Evolutionary conservation across 257 asterid species (phyloP).

Genomic region (Cruciata laevipes): DNA sequence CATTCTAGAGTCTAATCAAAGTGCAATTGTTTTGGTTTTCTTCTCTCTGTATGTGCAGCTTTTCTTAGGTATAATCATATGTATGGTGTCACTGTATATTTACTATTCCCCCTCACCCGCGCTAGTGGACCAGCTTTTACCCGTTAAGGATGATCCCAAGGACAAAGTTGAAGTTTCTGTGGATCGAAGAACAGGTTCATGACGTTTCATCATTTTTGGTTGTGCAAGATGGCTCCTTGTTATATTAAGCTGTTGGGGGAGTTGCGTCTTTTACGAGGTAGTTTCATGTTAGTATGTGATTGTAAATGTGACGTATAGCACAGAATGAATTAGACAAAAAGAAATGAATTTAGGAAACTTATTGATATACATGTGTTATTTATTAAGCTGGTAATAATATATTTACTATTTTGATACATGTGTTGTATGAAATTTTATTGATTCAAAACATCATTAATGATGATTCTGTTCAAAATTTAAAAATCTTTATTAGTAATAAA

Average conservation of each 20-base stretch:
- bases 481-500: no score
- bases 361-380: no score
- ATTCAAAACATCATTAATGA: no score
- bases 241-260: constrained; percentile 13
- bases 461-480: no score
- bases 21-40: not conserved
- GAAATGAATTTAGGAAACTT: not conserved
- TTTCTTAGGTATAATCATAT: constrained; percentile 71
- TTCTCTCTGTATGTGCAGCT: constrained; percentile 47
- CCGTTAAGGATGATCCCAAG: constrained; percentile 49
- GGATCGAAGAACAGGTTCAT: constrained; percentile 57
- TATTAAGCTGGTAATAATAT: no score
- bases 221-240: not conserved
- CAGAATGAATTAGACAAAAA: not conserved
- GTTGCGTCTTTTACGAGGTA: not conserved
- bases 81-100: constrained; percentile 98
- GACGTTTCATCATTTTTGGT: constrained; percentile 12
- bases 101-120: constrained; percentile 84
- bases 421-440: no score
- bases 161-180: constrained; percentile 47
- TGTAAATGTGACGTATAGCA: not conserved
- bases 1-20: not conserved
- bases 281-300: no score
- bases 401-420: no score
- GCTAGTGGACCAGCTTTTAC: constrained; percentile 66